Base-by-base conservation (phyloP, 192 early-diverging fungal genomes). In the Dimargaris cristalligena region DNA sequence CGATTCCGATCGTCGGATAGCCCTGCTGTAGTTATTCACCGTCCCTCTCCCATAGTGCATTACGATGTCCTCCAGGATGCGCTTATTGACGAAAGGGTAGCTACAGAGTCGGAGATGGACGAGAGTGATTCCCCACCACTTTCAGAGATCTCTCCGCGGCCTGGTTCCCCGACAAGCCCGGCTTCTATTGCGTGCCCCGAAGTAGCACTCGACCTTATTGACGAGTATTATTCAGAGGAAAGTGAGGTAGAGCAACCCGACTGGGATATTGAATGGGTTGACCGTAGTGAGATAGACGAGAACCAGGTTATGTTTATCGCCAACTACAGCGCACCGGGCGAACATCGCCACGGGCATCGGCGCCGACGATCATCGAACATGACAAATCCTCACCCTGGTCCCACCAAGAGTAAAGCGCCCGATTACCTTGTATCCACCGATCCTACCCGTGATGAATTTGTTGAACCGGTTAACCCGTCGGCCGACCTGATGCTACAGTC, bases 221-320 rank as follows among this genome's bases (percentile, higher is more conserved):
- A 57, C 3, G 55, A 57, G 55, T 57, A 57, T 26, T 57, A 57
- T n/a, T 34, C 55, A 14, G 34, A 34, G 16, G 33, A 34, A 9
- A 22, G 3, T 9, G 33, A 25, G 6, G 6, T 10, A n/a, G 33
- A 25, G 16, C 0, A 11, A 16, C 22, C 55, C 4, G 32, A 57
- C 34, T 57, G 55, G 55, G 55, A 57, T 34, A 2, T 34, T 3
- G 55, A 57, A n/a, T 57, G 55, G 55, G 28, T 57, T n/a, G 55
- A 57, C 35, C 55, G n/a, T 34, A 31, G 55, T 3, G 55, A 57
- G 33, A 18, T 57, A 13, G 55, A 34, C 3, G 55, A 57, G 28
- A 4, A n/a, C 0, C 23, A 35, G n/a, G 30, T 57, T n/a, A 34
- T 57, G 32, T 31, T 57, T 9, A 34, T 57, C 22, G 55, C 55